phyloP scores from a whole-genome alignment of 176 grass and related monocot genomes.

The Melocanna baccifera region DNA sequence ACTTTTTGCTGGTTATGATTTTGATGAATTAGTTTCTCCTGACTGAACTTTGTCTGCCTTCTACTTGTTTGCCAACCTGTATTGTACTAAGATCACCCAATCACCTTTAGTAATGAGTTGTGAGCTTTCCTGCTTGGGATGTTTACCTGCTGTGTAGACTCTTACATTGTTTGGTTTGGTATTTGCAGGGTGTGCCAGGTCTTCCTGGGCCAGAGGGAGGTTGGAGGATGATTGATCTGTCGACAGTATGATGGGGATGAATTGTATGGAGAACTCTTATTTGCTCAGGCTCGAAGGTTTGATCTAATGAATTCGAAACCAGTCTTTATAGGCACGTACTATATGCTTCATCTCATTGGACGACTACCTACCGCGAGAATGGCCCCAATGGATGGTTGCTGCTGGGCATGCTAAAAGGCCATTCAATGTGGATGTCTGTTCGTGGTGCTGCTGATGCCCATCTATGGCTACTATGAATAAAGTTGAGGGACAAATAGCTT shows the following conservation, averaged over 20 bases:
- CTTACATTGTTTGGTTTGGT: background rate
- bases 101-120: background rate
- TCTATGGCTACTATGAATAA: constrained; percentile 38
- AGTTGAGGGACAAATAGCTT: constrained; percentile 22
- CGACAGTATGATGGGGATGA: constrained; percentile 19
- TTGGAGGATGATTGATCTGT: constrained; percentile 33
- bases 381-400: constrained; percentile 9
- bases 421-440: constrained; percentile 14
- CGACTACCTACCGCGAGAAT: constrained; percentile 22
- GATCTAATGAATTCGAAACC: constrained; percentile 15
- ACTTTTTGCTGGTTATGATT: background rate
- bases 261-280: constrained; percentile 22
- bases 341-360: constrained; percentile 30
- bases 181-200: constrained; percentile 24
- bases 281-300: constrained; percentile 35
- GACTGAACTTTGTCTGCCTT: background rate
- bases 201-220: background rate
- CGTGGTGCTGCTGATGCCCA: constrained; percentile 17
- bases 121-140: background rate
- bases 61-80: background rate
- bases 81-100: background rate
- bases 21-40: background rate
- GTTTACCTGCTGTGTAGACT: background rate
- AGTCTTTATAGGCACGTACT: constrained; percentile 3
- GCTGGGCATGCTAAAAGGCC: constrained; percentile 3